These are phyloP conservation scores for Collariella sp. DNA, from an alignment of 495 filamentous ascomycete genomes.

Conservation along the genomic window DNA sequence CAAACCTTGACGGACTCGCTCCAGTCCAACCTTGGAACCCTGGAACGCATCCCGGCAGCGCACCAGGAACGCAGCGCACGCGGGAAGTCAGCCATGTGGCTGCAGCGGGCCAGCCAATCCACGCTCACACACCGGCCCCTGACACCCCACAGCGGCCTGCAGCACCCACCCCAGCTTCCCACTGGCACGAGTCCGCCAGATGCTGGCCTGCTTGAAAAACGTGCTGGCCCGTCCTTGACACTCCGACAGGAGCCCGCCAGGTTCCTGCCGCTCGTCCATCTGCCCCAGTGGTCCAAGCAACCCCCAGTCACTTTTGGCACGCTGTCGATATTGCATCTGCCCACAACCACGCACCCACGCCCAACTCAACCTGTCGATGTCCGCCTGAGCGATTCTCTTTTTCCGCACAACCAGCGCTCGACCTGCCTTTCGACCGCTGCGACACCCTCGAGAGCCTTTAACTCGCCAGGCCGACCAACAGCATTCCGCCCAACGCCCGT, in stretches of 20 bases:
- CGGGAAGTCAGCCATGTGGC: constrained; percentile 18
- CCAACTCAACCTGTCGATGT: not conserved
- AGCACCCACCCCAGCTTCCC: constrained; percentile 10
- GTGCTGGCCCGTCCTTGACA: constrained; percentile 27
- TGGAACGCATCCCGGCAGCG: not conserved
- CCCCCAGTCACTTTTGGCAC: constrained; percentile 2
- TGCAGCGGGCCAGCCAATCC: constrained; percentile 14
- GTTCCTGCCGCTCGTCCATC: constrained; percentile 9
- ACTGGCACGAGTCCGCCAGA: constrained; percentile 14
- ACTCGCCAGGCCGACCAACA: not conserved
- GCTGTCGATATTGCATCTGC: constrained; percentile 14
- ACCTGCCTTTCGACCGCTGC: not conserved
- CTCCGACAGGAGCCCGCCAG: too few relatives aligned
- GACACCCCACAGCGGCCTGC: constrained; percentile 2
- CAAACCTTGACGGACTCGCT: constrained; percentile 1
- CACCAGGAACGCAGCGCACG: constrained; percentile 18
- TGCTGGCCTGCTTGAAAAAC: constrained; percentile 25
- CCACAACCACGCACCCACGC: constrained; percentile 3
- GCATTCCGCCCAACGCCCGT: not conserved
- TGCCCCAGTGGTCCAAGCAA: too few relatives aligned
- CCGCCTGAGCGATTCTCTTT: not conserved
- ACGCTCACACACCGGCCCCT: not conserved
- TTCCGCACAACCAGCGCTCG: not conserved
- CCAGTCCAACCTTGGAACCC: not conserved
- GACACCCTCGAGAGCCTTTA: not conserved